Evolutionary conservation across 2,329 filamentous ascomycete species (phyloP).

Genomic region (Plenodomus lindquistii): DNA sequence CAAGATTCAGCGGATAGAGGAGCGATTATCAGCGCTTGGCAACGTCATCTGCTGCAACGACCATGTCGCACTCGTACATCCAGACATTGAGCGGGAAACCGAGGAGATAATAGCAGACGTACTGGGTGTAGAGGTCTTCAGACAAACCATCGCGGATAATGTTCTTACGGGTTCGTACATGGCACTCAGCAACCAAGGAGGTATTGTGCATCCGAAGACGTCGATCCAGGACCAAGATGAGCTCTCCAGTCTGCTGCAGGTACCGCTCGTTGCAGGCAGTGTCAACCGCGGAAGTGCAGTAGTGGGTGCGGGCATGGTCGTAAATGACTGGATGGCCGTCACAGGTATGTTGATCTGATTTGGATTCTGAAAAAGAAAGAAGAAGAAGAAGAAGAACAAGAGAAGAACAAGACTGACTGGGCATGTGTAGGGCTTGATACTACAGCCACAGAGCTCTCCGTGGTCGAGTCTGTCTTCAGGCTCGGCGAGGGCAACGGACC

Average conservation of each 20-base stretch:
- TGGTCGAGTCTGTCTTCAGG: conserved; percentile 94
- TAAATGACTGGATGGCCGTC: conserved; percentile 96
- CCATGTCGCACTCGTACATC: conserved; percentile 94
- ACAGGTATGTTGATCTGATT: conserved; percentile 52
- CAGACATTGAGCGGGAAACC: conserved; percentile 94
- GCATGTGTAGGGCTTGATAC: conserved; percentile 73
- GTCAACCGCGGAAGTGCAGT: conserved; percentile 93
- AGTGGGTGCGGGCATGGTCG: conserved; percentile 95
- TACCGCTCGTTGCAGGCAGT: conserved; percentile 90
- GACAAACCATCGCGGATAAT: conserved; percentile 95
- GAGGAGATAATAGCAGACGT: conserved; percentile 99
- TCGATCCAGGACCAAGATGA: conserved; percentile 98
- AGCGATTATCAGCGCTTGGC: conserved; percentile 90
- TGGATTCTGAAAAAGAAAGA: neutral
- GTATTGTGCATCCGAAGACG: conserved; percentile 96
- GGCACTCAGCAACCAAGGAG: conserved; percentile 92
- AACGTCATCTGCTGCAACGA: conserved; percentile 98
- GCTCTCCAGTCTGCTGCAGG: conserved; percentile 87
- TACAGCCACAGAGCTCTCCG: conserved; percentile 94
- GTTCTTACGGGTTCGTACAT: conserved; percentile 97
- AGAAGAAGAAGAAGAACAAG: neutral
- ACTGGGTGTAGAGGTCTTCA: conserved; percentile 83
- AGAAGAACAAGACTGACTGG: conserved; percentile 9
- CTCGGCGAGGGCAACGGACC: conserved; percentile 83
- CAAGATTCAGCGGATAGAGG: conserved; percentile 96